Evolutionary conservation across 2,329 filamentous ascomycete species (phyloP).

Genomic region (Neofusicoccum ribis): DNA sequence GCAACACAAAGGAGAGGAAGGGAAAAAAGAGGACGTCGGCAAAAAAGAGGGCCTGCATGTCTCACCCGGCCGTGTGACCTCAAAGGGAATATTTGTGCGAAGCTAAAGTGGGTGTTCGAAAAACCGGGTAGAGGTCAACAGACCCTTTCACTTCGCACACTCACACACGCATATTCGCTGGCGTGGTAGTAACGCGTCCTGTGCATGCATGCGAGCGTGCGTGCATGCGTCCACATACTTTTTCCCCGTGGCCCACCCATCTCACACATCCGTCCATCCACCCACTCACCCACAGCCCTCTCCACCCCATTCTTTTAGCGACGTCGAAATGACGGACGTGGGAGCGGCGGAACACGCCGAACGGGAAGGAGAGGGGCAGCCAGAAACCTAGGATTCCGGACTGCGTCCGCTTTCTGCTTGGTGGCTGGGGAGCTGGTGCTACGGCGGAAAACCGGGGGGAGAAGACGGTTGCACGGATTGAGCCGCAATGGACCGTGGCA

Average conservation of each 20-base stretch:
- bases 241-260: no score
- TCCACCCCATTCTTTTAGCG: no score
- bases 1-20: background rate
- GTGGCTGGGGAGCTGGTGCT: background rate
- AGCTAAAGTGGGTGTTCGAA: background rate
- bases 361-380: no score
- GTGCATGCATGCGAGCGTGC: no score
- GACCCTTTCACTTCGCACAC: background rate
- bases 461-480: background rate
- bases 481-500: slow-evolving; percentile 14
- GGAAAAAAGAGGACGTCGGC: background rate
- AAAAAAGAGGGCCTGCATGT: slow-evolving; percentile 1
- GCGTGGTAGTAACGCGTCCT: no score
- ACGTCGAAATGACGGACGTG: no score
- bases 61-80: background rate
- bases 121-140: background rate
- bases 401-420: background rate
- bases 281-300: no score
- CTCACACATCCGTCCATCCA: no score
- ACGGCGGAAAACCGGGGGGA: background rate
- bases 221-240: no score
- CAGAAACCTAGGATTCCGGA: no score
- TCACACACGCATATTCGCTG: background rate
- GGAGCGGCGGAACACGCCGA: no score
- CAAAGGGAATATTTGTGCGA: background rate